Percentiles rank a stretch among this genome's conserved stretches.
phyloP scores from a whole-genome alignment of 2,329 filamentous ascomycete species.

The Fusarium proliferatum region DNA sequence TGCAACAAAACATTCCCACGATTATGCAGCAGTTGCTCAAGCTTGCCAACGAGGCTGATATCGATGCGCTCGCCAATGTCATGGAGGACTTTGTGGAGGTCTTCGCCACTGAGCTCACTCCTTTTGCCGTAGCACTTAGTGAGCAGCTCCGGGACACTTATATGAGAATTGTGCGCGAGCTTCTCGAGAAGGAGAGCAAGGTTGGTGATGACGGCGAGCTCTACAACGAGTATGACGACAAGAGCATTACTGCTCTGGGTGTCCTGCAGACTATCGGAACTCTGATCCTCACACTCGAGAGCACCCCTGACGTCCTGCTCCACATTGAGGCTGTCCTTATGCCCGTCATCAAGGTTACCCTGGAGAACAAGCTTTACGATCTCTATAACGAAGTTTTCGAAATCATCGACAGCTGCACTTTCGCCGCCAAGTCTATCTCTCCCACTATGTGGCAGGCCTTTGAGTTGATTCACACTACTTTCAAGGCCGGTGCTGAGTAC shows the following conservation, averaged over 20 bases:
- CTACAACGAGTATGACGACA: conserved; percentile 96
- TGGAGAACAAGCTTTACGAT: conserved; percentile 98
- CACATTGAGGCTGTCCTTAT: conserved; percentile 96
- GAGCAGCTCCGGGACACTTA: conserved; percentile 98
- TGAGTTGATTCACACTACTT: conserved; percentile 94
- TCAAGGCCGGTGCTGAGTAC: conserved; percentile 95
- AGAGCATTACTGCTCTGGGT: conserved; percentile 96
- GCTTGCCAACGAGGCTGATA: conserved; percentile 96
- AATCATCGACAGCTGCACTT: conserved; percentile 99
- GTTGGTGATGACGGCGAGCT: conserved; percentile 79
- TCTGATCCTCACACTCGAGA: conserved; percentile 94
- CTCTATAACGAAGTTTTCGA: conserved; percentile 99
- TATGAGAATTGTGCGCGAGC: conserved; percentile 88
- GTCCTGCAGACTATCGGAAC: conserved; percentile 98
- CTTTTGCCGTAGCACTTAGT: conserved; percentile 94
- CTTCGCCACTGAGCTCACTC: conserved; percentile 95
- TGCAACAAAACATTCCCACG: conserved; percentile 97
- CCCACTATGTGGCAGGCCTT: conserved; percentile 99
- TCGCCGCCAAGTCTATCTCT: conserved; percentile 95
- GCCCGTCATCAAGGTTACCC: conserved; percentile 94
- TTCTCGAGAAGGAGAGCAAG: conserved; percentile 87
- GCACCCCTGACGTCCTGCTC: conserved; percentile 92
- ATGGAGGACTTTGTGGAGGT: conserved; percentile 99
- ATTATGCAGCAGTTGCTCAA: conserved; percentile 99
- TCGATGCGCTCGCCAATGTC: conserved; percentile 95